Evolutionary conservation across 768 basidiomycete species (phyloP).

Genomic region (Mycena metata): DNA sequence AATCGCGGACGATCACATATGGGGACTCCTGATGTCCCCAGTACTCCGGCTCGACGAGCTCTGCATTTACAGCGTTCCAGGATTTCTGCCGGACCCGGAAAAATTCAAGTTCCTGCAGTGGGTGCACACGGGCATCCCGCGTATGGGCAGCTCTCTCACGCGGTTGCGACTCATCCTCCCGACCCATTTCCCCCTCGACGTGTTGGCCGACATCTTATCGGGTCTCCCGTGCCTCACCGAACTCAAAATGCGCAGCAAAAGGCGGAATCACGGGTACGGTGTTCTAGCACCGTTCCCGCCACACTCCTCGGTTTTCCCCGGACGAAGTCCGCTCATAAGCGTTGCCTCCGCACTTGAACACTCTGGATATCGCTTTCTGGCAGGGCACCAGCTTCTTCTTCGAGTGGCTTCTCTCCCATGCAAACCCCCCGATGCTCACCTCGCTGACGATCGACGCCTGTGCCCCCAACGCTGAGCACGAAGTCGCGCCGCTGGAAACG

Average conservation of each 20-base stretch:
- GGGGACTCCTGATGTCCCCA: neutral
- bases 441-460: conserved; percentile 7
- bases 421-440: neutral
- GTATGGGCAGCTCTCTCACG: neutral
- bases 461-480: too few relatives aligned
- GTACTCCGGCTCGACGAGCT: neutral
- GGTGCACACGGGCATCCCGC: neutral
- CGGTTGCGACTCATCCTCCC: neutral
- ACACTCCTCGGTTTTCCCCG: too few relatives aligned
- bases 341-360: neutral
- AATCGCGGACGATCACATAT: neutral
- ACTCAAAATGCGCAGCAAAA: neutral
- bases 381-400: conserved; percentile 2
- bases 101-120: neutral
- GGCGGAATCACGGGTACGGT: too few relatives aligned
- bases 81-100: neutral
- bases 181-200: neutral
- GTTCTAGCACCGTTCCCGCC: neutral
- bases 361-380: neutral
- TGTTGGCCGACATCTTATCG: neutral
- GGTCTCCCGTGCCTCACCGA: neutral
- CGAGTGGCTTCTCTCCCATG: conserved; percentile 5
- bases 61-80: neutral
- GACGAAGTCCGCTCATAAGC: neutral
- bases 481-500: neutral